A percentile compares a stretch with the other conserved stretches of the same genome.
Evolutionary conservation across 1,139 yeast genomes (phyloP).

Genomic region (Yueomyces sp.): DNA sequence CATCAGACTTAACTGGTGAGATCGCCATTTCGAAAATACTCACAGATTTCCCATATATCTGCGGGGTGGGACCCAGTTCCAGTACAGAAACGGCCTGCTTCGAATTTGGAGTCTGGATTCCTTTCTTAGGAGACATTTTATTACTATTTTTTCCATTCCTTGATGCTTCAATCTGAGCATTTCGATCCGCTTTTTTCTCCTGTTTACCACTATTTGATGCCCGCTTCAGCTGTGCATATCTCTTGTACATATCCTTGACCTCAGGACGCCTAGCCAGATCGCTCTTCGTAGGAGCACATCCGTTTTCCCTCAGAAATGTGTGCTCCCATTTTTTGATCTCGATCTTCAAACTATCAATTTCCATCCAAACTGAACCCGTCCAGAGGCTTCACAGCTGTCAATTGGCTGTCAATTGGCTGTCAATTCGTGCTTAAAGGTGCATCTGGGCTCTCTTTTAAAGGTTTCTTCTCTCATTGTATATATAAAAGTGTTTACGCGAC

Average conservation of each 20-base stretch:
- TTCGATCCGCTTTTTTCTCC: not conserved
- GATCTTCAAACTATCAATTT: slow-evolving; percentile 7
- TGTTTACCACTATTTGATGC: not conserved
- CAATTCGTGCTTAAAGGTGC: too few species aligned
- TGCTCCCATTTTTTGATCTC: slow-evolving; percentile 23
- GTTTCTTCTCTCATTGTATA: too few species aligned
- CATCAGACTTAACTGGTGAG: slow-evolving; percentile 11
- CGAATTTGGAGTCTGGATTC: slow-evolving; percentile 1
- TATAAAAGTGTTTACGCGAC: too few species aligned
- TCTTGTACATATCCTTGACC: slow-evolving; percentile 18
- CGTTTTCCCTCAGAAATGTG: slow-evolving; percentile 12
- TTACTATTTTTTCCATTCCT: too few species aligned
- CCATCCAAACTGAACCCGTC: not conserved
- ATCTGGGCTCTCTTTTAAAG: too few species aligned
- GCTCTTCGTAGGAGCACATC: slow-evolving; percentile 17
- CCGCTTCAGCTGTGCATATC: slow-evolving; percentile 17
- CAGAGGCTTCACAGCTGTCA: too few species aligned
- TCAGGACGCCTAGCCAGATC: slow-evolving; percentile 19
- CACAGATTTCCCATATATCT: slow-evolving; percentile 22
- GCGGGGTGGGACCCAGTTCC: slow-evolving; percentile 25
- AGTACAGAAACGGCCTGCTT: not conserved
- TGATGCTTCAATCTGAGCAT: not conserved
- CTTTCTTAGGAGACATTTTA: slow-evolving; percentile 1
- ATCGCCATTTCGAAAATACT: slow-evolving; percentile 22
- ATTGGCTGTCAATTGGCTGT: too few species aligned